Evolutionary conservation across 345 rosid species (phyloP), one percentile per base, ranked within the genome.

Genomic region (Iberis pinnata): DNA sequence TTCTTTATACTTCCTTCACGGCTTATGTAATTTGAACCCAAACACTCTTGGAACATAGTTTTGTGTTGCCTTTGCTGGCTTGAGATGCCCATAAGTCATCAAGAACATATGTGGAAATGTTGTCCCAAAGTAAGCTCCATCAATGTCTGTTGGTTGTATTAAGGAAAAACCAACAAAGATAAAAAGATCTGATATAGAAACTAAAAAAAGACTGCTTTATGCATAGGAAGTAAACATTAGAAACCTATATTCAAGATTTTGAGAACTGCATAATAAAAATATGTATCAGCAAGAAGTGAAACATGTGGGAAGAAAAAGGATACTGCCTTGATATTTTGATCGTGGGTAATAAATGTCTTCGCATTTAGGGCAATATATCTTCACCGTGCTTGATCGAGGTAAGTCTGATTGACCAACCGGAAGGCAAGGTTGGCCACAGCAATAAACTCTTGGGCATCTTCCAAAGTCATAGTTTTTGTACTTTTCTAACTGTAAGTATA

Each of bases 241-340:
- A 53, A 8, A 16, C 10, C 44, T 41, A 40, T 40, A 16, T 40
- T 40, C 2, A 17, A 9, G 15, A 5, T 12, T 40, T 43, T 17
- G 36, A 35, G 52, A 52, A 37, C 14, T 37, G 63, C 29, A 37
- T 47, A 18, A 15, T 40, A 31, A 10, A 17, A 10, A 17, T 62
- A 17, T 48, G 18, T 9, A 43, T 41, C 4, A 36, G 48, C 9
- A 53, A 53, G 8, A 49, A 50, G 37, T 38, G 18, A 39, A 51
- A 15, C n/a, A 14, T 25, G 17, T 25, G 35, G 3, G 5, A 12
- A 38, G 18, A 43, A 72, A 52, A 52, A 83, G 98, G 98, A 90
- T 90, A 90, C 98, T 84, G 75, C 98, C 96, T 79, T 90, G 96
- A 45, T 87, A 84, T 63, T 90, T 90, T 35, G 95, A 90, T 17